These are phyloP conservation scores for Pelargonium fulgidum DNA, from an alignment of 441 rosid genomes.

Conservation along the genomic window DNA sequence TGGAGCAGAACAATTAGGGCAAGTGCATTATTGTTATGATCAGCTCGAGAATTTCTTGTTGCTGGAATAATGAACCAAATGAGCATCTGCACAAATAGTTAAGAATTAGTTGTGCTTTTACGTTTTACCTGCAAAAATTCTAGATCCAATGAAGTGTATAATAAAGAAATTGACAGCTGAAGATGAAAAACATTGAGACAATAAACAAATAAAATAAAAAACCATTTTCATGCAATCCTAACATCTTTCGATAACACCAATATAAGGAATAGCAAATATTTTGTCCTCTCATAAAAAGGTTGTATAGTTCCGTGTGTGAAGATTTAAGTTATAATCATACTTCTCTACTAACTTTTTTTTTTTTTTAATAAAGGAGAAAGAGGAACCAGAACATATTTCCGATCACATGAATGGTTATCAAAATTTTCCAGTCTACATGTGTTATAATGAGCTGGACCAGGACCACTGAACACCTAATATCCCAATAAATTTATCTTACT, in stretches of 20 bases:
- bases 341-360: not conserved
- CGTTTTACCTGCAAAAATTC: not conserved
- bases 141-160: not conserved
- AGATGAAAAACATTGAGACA: not conserved
- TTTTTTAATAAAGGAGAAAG: not conserved
- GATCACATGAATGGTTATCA: conserved; percentile 1
- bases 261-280: not conserved
- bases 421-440: not conserved
- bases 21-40: conserved; percentile 68
- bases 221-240: not conserved
- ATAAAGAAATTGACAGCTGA: not conserved
- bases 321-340: not conserved
- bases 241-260: not conserved
- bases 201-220: too few relatives aligned
- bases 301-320: not conserved
- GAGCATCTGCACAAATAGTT: conserved; percentile 49
- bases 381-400: not conserved
- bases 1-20: conserved; percentile 78
- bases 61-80: conserved; percentile 77
- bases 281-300: not conserved
- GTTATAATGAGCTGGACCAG: not conserved
- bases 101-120: conserved; percentile 1
- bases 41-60: conserved; percentile 46
- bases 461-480: not conserved
- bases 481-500: not conserved